phyloP scores from a whole-genome alignment of 805 yeast genomes.

The Kazachstania psychrophila region DNA sequence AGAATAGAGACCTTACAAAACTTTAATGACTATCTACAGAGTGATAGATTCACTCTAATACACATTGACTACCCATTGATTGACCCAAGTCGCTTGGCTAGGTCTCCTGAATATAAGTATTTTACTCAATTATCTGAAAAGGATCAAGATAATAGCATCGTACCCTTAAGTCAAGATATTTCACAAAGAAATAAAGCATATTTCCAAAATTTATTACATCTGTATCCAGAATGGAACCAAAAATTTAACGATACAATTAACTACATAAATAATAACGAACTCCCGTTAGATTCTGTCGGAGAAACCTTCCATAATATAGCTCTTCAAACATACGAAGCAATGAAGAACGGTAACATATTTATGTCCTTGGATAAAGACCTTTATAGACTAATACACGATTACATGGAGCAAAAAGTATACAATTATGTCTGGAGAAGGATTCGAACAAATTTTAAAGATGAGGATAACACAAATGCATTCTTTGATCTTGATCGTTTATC shows the following conservation, averaged over 20 bases:
- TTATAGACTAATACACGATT: conserved; percentile 50
- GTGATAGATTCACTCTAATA: conserved; percentile 46
- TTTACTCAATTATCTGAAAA: background rate
- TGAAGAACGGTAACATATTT: conserved; percentile 12
- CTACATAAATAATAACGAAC: background rate
- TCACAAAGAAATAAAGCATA: conserved; percentile 1
- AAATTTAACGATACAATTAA: conserved; percentile 2
- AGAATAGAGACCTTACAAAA: conserved; percentile 41
- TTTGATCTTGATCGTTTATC: conserved; percentile 26
- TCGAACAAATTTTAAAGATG: conserved; percentile 4
- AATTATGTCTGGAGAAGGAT: conserved; percentile 55
- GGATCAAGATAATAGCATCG: background rate
- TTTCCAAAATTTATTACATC: conserved; percentile 10
- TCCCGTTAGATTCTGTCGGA: background rate
- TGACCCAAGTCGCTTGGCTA: conserved; percentile 32
- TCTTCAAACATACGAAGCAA: conserved; percentile 1
- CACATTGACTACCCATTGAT: conserved; percentile 48
- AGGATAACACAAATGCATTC: background rate
- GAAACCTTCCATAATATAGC: conserved; percentile 1
- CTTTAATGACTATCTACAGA: conserved; percentile 51
- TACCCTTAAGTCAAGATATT: background rate
- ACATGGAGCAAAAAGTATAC: conserved; percentile 61
- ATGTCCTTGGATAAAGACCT: conserved; percentile 28
- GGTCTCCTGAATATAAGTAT: conserved; percentile 8
- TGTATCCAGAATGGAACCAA: conserved; percentile 6